phyloP scores from a whole-genome alignment of 345 rosid genomes.

The Linum tenue region DNA sequence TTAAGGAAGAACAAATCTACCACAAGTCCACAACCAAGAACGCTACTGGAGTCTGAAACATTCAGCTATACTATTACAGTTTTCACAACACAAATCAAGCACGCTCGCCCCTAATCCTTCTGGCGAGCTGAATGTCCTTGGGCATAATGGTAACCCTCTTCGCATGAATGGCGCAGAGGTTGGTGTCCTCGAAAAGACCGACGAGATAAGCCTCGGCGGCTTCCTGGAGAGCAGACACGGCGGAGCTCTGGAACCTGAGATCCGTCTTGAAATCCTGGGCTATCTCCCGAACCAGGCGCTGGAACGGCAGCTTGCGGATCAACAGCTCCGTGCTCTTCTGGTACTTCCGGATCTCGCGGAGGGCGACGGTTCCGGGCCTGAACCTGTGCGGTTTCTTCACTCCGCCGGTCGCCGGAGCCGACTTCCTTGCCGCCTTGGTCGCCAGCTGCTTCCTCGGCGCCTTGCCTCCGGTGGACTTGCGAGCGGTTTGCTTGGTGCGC shows the following conservation, averaged over 20 bases:
- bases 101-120: neutral
- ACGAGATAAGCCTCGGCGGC: neutral
- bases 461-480: neutral
- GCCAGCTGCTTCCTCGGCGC: neutral
- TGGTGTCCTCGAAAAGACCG: neutral
- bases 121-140: neutral
- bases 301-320: neutral
- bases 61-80: no score
- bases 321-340: neutral
- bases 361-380: neutral
- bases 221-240: neutral
- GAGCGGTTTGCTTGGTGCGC: neutral
- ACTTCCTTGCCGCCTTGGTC: neutral
- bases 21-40: no score
- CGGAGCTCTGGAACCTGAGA: conserved; percentile 1
- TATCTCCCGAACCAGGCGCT: neutral
- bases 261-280: neutral
- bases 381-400: neutral
- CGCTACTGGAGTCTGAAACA: no score
- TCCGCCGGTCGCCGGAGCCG: neutral
- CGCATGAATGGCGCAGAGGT: neutral
- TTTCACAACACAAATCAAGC: neutral
- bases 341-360: neutral
- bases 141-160: neutral
- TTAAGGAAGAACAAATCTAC: no score